Percentiles rank a stretch among this genome's conserved stretches.
Evolutionary conservation across 1,139 yeast species (phyloP).

Genomic region (Saccharomyces hybrid): DNA sequence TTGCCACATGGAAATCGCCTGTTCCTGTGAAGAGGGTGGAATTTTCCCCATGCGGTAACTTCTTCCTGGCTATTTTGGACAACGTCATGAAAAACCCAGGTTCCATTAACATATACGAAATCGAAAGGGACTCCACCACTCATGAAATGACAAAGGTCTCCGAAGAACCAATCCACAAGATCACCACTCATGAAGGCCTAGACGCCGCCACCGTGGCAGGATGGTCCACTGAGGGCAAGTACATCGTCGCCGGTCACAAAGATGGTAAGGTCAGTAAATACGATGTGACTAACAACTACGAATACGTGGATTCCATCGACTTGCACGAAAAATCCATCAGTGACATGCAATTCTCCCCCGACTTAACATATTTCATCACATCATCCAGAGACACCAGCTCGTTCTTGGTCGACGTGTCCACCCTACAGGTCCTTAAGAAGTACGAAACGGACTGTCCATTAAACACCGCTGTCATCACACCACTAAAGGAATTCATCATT

Average conservation of each 20-base stretch:
- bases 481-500: slow-evolving; percentile 82
- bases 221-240: slow-evolving; percentile 71
- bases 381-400: slow-evolving; percentile 90
- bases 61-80: slow-evolving; percentile 74
- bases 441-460: slow-evolving; percentile 88
- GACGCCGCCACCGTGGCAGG: slow-evolving; percentile 74
- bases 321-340: slow-evolving; percentile 76
- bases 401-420: slow-evolving; percentile 70
- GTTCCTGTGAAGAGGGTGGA: slow-evolving; percentile 90
- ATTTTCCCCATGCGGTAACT: slow-evolving; percentile 65
- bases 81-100: slow-evolving; percentile 91
- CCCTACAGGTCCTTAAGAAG: slow-evolving; percentile 63
- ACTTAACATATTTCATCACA: slow-evolving; percentile 81
- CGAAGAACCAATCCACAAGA: slow-evolving; percentile 53
- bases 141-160: slow-evolving; percentile 30
- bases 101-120: slow-evolving; percentile 58
- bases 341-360: slow-evolving; percentile 85
- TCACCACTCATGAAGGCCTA: slow-evolving; percentile 51
- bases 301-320: slow-evolving; percentile 48
- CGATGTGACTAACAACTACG: slow-evolving; percentile 62
- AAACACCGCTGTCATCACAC: slow-evolving; percentile 92
- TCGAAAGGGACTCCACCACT: slow-evolving; percentile 41
- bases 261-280: slow-evolving; percentile 80
- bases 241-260: slow-evolving; percentile 79
- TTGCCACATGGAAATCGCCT: slow-evolving; percentile 65